Base-by-base conservation (phyloP, 805 yeast genomes). In the Saccharomyces eubayanus region DNA sequence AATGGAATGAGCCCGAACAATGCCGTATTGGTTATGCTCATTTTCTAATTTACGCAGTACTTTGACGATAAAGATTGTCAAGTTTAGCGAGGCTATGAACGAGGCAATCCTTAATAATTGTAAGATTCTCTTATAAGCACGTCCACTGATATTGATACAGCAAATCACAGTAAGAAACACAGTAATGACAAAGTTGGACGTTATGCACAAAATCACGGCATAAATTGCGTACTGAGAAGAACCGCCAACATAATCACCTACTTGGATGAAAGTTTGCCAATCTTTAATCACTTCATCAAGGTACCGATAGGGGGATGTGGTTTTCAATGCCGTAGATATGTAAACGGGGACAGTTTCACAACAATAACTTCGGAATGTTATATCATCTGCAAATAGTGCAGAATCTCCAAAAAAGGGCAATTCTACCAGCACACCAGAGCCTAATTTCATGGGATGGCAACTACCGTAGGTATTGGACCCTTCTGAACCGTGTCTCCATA, bases 141-240 rank as follows among this genome's bases (percentile, higher is more conserved):
- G 81, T 52, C 81, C 80, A 10, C 85, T 80, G 51, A 82, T 81
- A 62, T 82, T 84, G 6, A 89, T 79, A 56, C 84, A 77, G 14
- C 84, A 81, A 51, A 85, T 76, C 9, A 87, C 68, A 0, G 90
- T 82, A 27, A 84, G 70, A 57, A 81, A 82, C 67, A 84, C 72
- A 2, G 86, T 78, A 5, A 85, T 77, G 20, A 85, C 85, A 6
- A 85, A 80, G 64, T 85, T 83, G 0, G 83, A 77, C 9, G 88
- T 77, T 21, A 85, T 64, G 0, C 87, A 77, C 62, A 83, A 82
- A 1, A 85, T 71, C 41, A 84, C 74, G 0, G 90, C 83, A 55
- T 79, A 85, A 16, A 84, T 74, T 49, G 85, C 77, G 63, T 78
- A 79, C 20, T 76, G 67, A 67, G 79, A 84, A 2, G 75, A 59